Percentiles rank a stretch among this genome's conserved stretches.
phyloP scores from a whole-genome alignment of 1,284 basidiomycete species.

The Ustilago loliicola region DNA sequence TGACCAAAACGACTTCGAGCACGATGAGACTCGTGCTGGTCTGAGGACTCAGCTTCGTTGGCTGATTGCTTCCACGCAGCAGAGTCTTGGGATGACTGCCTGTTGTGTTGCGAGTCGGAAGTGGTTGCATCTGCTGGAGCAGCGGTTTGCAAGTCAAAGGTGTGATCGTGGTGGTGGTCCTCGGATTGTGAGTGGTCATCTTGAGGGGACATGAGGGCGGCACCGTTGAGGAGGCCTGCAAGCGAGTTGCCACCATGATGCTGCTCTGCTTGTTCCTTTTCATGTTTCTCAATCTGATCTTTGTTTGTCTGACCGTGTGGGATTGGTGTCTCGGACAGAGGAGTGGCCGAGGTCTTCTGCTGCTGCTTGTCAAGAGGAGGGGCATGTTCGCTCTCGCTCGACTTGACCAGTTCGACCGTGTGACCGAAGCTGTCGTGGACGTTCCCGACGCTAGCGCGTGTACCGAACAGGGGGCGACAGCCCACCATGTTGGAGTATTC shows the following conservation, averaged over 20 bases:
- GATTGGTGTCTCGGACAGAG: constrained; percentile 2
- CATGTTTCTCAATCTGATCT: neutral
- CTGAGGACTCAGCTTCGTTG: constrained; percentile 28
- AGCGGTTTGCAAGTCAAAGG: neutral
- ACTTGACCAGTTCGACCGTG: constrained; percentile 35
- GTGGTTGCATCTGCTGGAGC: neutral
- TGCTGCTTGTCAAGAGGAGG: constrained; percentile 2
- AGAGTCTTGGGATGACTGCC: constrained; percentile 7
- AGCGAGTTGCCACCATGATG: constrained; percentile 19
- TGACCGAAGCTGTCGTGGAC: constrained; percentile 42
- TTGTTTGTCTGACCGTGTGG: neutral
- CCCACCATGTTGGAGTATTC: constrained; percentile 19
- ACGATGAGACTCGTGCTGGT: constrained; percentile 25
- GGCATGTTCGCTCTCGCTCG: constrained; percentile 32
- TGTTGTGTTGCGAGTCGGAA: neutral
- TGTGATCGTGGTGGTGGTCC: constrained; percentile 23
- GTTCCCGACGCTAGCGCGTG: constrained; percentile 36
- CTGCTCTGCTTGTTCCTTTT: constrained; percentile 13
- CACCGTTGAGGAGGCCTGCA: constrained; percentile 35
- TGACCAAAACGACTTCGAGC: constrained; percentile 21
- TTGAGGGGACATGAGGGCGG: constrained; percentile 33
- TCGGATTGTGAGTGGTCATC: constrained; percentile 29
- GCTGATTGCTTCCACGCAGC: constrained; percentile 35
- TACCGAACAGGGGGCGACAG: constrained; percentile 44
- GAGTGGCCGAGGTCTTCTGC: neutral